Conservation (phyloP, 2,329 filamentous ascomycete genomes). For the Coniochaeta ligniaria region DNA sequence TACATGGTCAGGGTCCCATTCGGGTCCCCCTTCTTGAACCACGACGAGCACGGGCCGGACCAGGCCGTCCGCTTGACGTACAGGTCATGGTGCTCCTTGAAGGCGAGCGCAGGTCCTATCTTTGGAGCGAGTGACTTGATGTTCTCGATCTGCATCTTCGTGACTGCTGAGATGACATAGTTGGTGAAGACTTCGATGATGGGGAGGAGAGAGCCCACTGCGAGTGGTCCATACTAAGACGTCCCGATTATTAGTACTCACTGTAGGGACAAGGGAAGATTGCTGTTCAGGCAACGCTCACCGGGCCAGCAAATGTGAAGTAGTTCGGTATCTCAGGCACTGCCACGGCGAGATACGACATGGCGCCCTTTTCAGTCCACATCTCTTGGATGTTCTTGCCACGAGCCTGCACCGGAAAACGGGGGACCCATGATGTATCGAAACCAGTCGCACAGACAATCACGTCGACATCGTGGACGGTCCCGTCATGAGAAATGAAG, state of each 20-base stretch:
- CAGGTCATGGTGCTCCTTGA: background rate
- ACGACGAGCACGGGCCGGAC: background rate
- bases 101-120: background rate
- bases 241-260: no score
- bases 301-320: background rate
- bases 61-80: background rate
- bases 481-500: background rate
- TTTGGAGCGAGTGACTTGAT: background rate
- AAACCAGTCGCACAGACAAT: slow-evolving; percentile 5
- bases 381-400: slow-evolving; percentile 1
- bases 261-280: no score
- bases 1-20: background rate
- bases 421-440: background rate
- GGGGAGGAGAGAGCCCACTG: background rate
- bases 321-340: background rate
- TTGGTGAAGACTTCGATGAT: background rate
- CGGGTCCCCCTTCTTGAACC: background rate
- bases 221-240: background rate
- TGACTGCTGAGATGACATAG: background rate
- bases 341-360: background rate
- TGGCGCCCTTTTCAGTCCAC: background rate
- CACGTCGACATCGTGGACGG: background rate
- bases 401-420: background rate
- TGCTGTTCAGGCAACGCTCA: no score
- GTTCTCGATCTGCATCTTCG: background rate